These are phyloP conservation scores for Malus hybrid DNA, from an alignment of 331 rosid species.

Conservation along the genomic window DNA sequence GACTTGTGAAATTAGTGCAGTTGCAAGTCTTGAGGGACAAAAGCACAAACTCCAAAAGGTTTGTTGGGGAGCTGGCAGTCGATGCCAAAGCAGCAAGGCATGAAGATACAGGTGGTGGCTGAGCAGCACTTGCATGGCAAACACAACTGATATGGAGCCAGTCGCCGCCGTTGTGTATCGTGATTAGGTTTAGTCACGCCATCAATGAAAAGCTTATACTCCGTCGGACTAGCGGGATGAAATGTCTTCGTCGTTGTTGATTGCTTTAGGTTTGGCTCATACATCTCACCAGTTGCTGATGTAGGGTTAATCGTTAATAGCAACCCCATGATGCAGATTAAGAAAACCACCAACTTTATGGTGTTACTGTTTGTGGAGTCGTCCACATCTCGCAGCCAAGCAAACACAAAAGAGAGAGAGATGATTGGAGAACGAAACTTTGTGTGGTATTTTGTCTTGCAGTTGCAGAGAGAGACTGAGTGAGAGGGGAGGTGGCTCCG, in stretches of 20 bases:
- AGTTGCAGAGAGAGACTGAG: no score
- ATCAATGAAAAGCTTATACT: slow-evolving; percentile 5
- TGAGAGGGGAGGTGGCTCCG: no score
- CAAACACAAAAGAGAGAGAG: not conserved
- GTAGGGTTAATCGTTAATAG: not conserved
- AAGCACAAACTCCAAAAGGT: slow-evolving; percentile 36
- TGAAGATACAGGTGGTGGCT: slow-evolving; percentile 14
- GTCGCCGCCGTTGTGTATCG: slow-evolving; percentile 4
- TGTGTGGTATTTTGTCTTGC: slow-evolving; percentile 4
- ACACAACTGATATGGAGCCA: slow-evolving; percentile 24
- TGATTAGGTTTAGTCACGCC: not conserved
- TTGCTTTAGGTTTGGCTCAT: not conserved
- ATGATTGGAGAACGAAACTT: not conserved
- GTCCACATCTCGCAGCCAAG: not conserved
- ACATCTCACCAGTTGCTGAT: slow-evolving; percentile 2
- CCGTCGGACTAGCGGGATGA: not conserved
- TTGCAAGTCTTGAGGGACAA: slow-evolving; percentile 23
- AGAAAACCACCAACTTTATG: not conserved
- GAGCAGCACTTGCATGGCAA: slow-evolving; percentile 31
- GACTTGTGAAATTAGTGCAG: slow-evolving; percentile 18
- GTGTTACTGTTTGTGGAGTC: not conserved
- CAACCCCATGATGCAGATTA: not conserved
- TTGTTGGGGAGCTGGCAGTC: slow-evolving; percentile 32
- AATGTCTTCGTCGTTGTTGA: not conserved
- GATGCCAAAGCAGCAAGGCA: slow-evolving; percentile 35